These are phyloP conservation scores for Tricholoma flavovirens DNA, from an alignment of 768 basidiomycete genomes.

Conservation along the genomic window DNA sequence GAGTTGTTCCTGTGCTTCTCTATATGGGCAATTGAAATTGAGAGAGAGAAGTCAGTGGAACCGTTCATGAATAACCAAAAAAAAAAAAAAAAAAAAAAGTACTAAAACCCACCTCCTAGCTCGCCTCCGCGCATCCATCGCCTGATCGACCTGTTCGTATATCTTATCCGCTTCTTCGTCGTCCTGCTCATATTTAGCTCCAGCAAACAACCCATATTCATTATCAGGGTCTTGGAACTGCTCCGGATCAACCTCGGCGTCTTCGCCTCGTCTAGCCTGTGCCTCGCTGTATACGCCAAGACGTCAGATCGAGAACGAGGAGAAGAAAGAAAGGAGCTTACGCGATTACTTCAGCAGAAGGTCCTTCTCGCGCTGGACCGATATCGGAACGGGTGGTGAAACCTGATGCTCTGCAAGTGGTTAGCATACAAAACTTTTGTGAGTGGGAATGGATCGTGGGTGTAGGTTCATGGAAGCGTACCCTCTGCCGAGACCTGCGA, in stretches of 20 bases:
- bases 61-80: conserved; percentile 21
- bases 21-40: neutral
- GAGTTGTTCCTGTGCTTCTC: conserved; percentile 26
- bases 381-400: conserved; percentile 99
- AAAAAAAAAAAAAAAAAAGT: conserved; percentile 9
- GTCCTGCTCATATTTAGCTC: conserved; percentile 93
- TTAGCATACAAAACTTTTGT: conserved; percentile 9
- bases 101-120: conserved; percentile 60
- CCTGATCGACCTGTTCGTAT: conserved; percentile 85
- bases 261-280: conserved; percentile 81
- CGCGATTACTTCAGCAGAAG: conserved; percentile 88
- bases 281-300: conserved; percentile 59
- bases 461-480: conserved; percentile 35
- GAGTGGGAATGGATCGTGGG: too few species aligned
- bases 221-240: conserved; percentile 97
- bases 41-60: conserved; percentile 21
- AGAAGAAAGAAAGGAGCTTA: conserved; percentile 34
- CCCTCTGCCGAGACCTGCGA: conserved; percentile 98
- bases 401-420: conserved; percentile 94
- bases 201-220: conserved; percentile 92
- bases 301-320: neutral
- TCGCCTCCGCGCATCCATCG: conserved; percentile 83
- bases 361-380: conserved; percentile 93
- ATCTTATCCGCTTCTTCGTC: conserved; percentile 97
- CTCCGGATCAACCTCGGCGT: conserved; percentile 82